Evolutionary conservation across 305 asterid species (phyloP), one percentile per base, ranked within the genome.

Genomic region (Solanum hybrid): DNA sequence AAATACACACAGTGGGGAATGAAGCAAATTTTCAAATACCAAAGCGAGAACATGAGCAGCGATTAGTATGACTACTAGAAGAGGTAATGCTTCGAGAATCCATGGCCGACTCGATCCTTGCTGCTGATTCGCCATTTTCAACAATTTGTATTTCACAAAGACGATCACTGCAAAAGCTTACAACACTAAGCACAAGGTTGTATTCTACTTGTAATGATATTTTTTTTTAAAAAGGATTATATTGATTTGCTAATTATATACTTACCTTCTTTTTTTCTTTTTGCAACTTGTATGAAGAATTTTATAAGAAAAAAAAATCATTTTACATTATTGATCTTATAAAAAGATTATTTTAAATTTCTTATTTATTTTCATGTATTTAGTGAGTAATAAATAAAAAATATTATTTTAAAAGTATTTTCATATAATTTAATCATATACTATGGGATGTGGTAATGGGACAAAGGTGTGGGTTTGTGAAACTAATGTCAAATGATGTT

Each of bases 31-130:
- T 61, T 61, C 26, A 85, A 85, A 20, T 90, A 93, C 95, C 93
- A 92, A 75, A 89, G 94, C 95, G 29, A 93, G 83, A 89, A 92
- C 91, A 88, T 92, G 94, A 38, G 92, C 95, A 85, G 92, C 93
- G 33, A 92, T 91, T 15, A 93, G 93, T 84, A 93, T 20, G 90
- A 92, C 92, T n/a, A 92, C 92, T 70, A 93, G 79, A 29, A 93
- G 90, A 57, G 95, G 93, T 61, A 92, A 90, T 15, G 89, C 87
- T 20, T 93, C 95, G 7, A 90, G 92, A 17, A 92, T 88, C 95
- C 95, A 92, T 84, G 93, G 93, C 85, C 91, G 65, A 57, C 34
- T 34, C 4, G 92, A 91, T 82, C 73, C 88, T 70, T 89, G 92
- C 6, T 89, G 91, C 24, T 89, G 89, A 38, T 90, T 93, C 90